Percentiles rank a stretch among this genome's conserved stretches.
These are phyloP conservation scores for Colletotrichum sp. DNA, from an alignment of 2,329 filamentous ascomycete species.

Conservation along the genomic window DNA sequence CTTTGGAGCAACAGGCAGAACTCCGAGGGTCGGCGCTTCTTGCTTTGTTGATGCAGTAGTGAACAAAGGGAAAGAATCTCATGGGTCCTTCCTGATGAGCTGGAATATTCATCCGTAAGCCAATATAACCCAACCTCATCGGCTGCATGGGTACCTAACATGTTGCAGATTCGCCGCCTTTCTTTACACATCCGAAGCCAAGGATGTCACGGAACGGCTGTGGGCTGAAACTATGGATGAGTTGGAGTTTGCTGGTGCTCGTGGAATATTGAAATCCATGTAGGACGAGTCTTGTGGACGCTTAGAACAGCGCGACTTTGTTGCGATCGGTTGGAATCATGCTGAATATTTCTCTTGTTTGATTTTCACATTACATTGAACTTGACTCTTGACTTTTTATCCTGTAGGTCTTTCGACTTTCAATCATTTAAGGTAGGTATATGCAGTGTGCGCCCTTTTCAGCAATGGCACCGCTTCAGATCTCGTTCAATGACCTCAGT, in stretches of 20 bases:
- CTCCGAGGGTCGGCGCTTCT: conserved; percentile 39
- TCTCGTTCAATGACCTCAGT: not conserved
- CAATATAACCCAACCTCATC: rapidly evolving
- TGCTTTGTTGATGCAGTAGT: not conserved
- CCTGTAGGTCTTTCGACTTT: too few species aligned
- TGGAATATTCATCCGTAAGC: not conserved
- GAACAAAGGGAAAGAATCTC: not conserved
- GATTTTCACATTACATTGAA: not conserved
- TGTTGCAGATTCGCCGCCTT: not conserved
- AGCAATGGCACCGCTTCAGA: not conserved
- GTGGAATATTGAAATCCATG: not conserved
- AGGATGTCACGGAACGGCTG: not conserved
- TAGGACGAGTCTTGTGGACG: not conserved
- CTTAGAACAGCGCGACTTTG: not conserved
- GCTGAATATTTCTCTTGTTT: not conserved
- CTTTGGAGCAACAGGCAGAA: conserved; percentile 25
- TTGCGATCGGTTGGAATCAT: not conserved
- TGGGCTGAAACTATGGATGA: not conserved
- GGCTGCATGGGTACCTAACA: rapidly evolving
- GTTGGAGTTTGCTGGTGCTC: not conserved
- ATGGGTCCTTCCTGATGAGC: not conserved
- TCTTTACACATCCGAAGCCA: not conserved
- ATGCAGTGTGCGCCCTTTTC: too few species aligned
- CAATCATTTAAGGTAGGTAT: too few species aligned
- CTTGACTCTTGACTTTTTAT: too few species aligned